Percentiles rank a stretch among this genome's conserved stretches.
Evolutionary conservation across 352 stramenopile genomes (phyloP).

Genomic region (Globisporangium rhizosaccharum): DNA sequence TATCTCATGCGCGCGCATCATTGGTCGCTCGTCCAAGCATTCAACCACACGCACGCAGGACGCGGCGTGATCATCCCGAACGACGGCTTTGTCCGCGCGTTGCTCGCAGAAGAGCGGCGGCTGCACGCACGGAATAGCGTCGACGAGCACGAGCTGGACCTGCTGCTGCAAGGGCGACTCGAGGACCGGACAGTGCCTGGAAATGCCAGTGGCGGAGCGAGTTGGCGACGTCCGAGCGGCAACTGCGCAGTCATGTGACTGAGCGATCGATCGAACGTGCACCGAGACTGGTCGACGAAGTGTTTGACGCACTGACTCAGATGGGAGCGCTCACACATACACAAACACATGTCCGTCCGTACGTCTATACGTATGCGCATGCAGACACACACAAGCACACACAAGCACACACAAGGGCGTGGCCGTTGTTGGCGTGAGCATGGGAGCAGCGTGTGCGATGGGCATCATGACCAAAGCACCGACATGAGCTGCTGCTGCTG

Average conservation of each 20-base stretch:
- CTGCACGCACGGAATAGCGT: slow-evolving; percentile 47
- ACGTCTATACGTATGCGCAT: background rate
- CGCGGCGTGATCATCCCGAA: slow-evolving; percentile 63
- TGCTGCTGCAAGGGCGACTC: slow-evolving; percentile 34
- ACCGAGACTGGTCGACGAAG: background rate
- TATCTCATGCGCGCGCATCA: slow-evolving; percentile 57
- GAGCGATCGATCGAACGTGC: background rate
- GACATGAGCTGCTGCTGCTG: too few relatives aligned
- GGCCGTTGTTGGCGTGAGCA: too few relatives aligned
- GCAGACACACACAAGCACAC: too few relatives aligned
- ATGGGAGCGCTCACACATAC: background rate
- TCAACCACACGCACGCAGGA: slow-evolving; percentile 39
- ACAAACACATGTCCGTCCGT: background rate
- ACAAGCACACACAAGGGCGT: too few relatives aligned
- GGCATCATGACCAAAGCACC: too few relatives aligned
- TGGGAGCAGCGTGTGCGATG: too few relatives aligned
- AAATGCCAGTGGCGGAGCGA: too few relatives aligned
- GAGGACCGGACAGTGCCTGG: slow-evolving; percentile 13
- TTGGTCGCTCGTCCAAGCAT: slow-evolving; percentile 57
- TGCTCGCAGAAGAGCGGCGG: slow-evolving; percentile 41
- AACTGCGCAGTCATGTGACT: slow-evolving; percentile 12
- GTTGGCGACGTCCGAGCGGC: background rate
- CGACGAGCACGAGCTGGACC: slow-evolving; percentile 41
- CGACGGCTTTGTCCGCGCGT: slow-evolving; percentile 43
- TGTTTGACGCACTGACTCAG: background rate